Base-by-base conservation (phyloP, 1,284 basidiomycete genomes). In the Tylopilus sp. region DNA sequence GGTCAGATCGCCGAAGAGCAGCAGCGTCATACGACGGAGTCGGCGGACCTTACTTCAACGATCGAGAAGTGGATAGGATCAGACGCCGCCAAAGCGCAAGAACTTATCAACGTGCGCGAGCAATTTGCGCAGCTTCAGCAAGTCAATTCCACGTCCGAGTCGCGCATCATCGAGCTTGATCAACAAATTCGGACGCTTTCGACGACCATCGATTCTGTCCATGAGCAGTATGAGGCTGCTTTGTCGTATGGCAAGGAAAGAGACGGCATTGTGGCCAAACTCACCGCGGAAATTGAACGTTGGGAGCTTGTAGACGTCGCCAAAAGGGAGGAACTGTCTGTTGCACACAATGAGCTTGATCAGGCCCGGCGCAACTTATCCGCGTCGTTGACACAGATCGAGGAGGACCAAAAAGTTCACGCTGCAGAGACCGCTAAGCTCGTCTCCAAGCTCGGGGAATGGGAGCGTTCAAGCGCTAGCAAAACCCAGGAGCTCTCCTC, bases 371-470 rank as follows among this genome's bases (percentile, higher is more conserved):
- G 12, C 18, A 29, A 24, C 26, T 4, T 57, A 16, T 41, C 55
- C 24, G 7, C 26, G 39, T 41, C 55, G 3, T 22, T 19, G 22
- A 19, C n/a, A 3, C 54, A 56, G 54, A 56, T 39, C 22, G n/a
- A 24, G 10, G 24, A 56, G 33, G n/a, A 38, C 36, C 13, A 56
- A 36, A 56, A 39, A 16, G 4, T 38, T 15, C 18, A 64, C 16
- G 18, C 39, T 13, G 15, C 39, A 41, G 39, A 41, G 39, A 41
- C 15, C 15, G 39, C 22, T 15, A n/a, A 22, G 54, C 67, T 70
- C 26, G 59, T 65, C 22, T 26, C 57, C 26, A 52, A n/a, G 3
- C 41, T 62, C 54, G 68, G 70, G 18, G 32, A 67, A 33, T 68
- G 68, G 68, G 24, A 70, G 39, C 38, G 29, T 8, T 19, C 65